Evolutionary conservation across 495 filamentous ascomycete species (phyloP), one percentile per base, ranked within the genome.

Genomic region (Penicillium herquei): DNA sequence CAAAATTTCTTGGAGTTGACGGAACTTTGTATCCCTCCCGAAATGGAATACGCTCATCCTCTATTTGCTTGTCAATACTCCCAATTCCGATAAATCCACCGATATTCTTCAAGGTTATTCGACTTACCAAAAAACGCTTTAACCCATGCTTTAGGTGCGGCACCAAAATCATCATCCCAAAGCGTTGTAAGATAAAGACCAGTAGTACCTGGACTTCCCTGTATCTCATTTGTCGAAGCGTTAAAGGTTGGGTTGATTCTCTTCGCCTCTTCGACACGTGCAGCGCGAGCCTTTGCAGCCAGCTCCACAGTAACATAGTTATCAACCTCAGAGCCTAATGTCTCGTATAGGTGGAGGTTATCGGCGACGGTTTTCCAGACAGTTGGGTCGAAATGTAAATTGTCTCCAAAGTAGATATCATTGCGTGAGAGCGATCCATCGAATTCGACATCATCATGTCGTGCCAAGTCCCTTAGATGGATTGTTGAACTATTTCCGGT

Each of bases 351-450:
- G 34, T 52, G 7, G 42, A 66, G 51, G 55, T 59, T 47, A 47
- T 63, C 10, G 32, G 66, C 35, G 9, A 60, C 39, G 35, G 46
- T 47, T 18, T 26, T 18, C 54, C 57, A 57, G 44, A 57, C 49
- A 34, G 18, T 16, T 1, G 43, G 56, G 16, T 55, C 49, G 6
- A 66, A 58, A 39, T 44, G 18, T 11, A 32, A 41, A 35, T 59
- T 34, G 39, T 54, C 64, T 1, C 47, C 56, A 35, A 64, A 56
- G 41, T 47, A 61, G 7, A 65, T 57, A 42, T 71, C 66, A 49
- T 69, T 61, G 30, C 52, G 54, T 1, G 55, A 43, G 3, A 67
- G 53, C n/a, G 66, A 66, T 21, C 61, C 57, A 35, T 57, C 55
- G 18, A 63, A 49, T 46, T 59, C 56, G 6, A 49, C 42, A 12